A percentile compares a stretch with the other conserved stretches of the same genome.
Conservation (phyloP, 2,329 filamentous ascomycete genomes). For the Ilyonectria robusta region DNA sequence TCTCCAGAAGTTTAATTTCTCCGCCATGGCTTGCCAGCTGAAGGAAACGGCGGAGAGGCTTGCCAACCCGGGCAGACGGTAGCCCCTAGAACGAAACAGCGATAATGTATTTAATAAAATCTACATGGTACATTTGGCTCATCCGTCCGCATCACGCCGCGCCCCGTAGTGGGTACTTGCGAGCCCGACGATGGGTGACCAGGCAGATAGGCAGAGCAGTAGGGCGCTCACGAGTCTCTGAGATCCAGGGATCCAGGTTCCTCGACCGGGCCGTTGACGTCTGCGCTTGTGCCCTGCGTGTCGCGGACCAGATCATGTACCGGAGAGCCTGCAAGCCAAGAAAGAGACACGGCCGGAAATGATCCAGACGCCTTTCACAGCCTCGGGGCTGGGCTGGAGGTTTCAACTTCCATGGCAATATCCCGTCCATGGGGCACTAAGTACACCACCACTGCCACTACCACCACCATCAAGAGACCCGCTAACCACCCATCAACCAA, state of each 20-base stretch:
- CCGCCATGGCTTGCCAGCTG: neutral
- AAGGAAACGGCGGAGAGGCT: neutral
- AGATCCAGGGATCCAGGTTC: slow-evolving; percentile 23
- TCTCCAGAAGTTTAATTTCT: slow-evolving; percentile 4
- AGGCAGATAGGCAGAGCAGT: slow-evolving; percentile 23
- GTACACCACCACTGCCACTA: slow-evolving; percentile 33
- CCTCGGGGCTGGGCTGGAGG: slow-evolving; percentile 16
- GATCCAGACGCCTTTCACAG: neutral
- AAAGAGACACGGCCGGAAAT: neutral
- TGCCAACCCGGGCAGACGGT: slow-evolving; percentile 9
- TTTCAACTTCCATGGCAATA: slow-evolving; percentile 7
- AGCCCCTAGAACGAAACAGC: slow-evolving; percentile 6
- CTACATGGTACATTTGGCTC: slow-evolving; percentile 16
- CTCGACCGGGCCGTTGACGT: slow-evolving; percentile 15
- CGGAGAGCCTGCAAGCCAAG: neutral
- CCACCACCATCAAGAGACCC: slow-evolving; percentile 37
- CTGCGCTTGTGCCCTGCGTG: slow-evolving; percentile 2
- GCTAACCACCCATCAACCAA: slow-evolving; percentile 32
- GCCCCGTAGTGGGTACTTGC: slow-evolving; percentile 19
- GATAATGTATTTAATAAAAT: slow-evolving; percentile 10
- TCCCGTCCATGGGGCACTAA: neutral
- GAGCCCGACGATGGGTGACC: slow-evolving; percentile 9
- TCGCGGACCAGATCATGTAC: slow-evolving; percentile 8
- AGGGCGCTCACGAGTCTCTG: slow-evolving; percentile 28
- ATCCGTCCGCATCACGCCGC: slow-evolving; percentile 9